These are phyloP conservation scores for Euphrasia arctica DNA, from an alignment of 305 asterid genomes.

Conservation along the genomic window DNA sequence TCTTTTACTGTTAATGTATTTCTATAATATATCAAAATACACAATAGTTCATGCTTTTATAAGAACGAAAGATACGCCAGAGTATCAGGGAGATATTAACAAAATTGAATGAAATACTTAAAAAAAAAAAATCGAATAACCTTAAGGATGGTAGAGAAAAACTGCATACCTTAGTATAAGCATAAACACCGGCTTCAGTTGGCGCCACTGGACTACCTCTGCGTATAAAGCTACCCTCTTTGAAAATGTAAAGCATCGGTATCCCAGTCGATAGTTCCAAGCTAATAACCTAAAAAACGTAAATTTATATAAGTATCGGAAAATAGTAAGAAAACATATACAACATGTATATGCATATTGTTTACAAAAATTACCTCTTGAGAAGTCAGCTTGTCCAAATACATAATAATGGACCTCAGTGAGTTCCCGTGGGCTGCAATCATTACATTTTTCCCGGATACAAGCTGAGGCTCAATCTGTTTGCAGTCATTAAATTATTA, in stretches of 20 bases:
- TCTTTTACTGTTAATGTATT: too few relatives aligned
- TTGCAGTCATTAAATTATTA: conserved; percentile 13
- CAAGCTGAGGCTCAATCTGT: conserved; percentile 87
- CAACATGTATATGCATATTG: neutral
- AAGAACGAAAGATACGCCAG: neutral
- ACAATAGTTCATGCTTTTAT: neutral
- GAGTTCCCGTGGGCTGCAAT: conserved; percentile 98
- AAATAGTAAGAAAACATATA: neutral
- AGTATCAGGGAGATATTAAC: neutral
- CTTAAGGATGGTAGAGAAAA: conserved; percentile 11
- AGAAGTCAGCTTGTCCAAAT: conserved; percentile 88
- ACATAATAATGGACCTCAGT: conserved; percentile 94
- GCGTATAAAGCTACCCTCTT: conserved; percentile 79
- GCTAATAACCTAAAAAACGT: conserved; percentile 69
- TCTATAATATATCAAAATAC: too few relatives aligned
- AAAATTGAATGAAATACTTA: neutral
- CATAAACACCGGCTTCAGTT: conserved; percentile 82
- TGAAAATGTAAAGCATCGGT: conserved; percentile 91
- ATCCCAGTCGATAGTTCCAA: conserved; percentile 92
- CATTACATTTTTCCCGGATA: conserved; percentile 75
- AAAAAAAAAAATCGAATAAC: neutral
- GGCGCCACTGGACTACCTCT: conserved; percentile 97
- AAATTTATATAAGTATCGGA: neutral
- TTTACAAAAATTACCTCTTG: conserved; percentile 61
- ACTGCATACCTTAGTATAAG: conserved; percentile 78